phyloP scores from a whole-genome alignment of 352 stramenopile species.

The Phytopythium sindhum region DNA sequence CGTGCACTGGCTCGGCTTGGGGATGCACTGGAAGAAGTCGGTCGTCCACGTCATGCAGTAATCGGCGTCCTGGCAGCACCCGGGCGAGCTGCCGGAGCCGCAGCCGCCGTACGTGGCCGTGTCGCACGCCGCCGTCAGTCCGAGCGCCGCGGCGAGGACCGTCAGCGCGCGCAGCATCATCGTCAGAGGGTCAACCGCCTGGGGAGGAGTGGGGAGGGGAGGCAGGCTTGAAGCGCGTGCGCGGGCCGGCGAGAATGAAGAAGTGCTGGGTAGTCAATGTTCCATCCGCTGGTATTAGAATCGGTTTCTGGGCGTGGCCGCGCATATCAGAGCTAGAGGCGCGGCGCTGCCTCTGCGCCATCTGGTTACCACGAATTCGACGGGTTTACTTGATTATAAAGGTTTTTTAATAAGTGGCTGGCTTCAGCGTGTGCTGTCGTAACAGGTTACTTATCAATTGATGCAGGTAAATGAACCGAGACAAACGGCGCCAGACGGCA shows the following conservation, averaged over 20 bases:
- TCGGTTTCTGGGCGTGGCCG: too few relatives aligned
- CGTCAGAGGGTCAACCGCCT: too few relatives aligned
- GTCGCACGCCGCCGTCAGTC: conserved; percentile 7
- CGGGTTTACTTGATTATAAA: not conserved
- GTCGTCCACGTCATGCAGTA: conserved; percentile 45
- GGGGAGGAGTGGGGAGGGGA: not conserved
- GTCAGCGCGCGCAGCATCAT: conserved; percentile 7
- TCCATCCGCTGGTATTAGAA: too few relatives aligned
- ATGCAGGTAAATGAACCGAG: not conserved
- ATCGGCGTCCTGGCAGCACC: conserved; percentile 27
- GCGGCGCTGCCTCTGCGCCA: not conserved
- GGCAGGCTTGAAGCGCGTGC: too few relatives aligned
- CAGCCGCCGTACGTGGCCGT: conserved; percentile 17
- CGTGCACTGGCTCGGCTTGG: conserved; percentile 26
- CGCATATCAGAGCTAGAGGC: not conserved
- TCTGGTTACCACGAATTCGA: not conserved
- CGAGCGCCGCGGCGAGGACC: not conserved
- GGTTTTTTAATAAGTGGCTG: not conserved
- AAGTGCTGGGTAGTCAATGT: too few relatives aligned
- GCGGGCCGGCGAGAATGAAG: too few relatives aligned
- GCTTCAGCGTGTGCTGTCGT: not conserved
- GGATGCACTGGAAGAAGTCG: conserved; percentile 35
- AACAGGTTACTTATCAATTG: not conserved
- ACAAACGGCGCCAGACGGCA: not conserved
- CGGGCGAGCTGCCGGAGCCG: conserved; percentile 16